Percentiles rank a stretch among this genome's conserved stretches.
Evolutionary conservation across 2,329 filamentous ascomycete species (phyloP).

Genomic region (Colletotrichum brevisporum): DNA sequence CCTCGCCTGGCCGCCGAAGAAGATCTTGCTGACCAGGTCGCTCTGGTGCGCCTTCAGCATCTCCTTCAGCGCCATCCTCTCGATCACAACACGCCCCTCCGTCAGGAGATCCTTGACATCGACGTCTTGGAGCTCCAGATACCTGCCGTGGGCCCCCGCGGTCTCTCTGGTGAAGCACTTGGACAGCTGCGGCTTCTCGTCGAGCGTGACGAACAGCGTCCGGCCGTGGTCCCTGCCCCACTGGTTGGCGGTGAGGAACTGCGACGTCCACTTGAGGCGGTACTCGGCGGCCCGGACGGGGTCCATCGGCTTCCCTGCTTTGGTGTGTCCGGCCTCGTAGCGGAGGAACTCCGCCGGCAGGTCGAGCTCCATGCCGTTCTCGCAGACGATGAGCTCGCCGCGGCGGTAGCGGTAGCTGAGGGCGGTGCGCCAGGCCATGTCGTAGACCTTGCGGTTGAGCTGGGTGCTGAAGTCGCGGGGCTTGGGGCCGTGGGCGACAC

Average conservation of each 20-base stretch:
- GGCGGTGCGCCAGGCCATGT: constrained; percentile 94
- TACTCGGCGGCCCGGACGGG: constrained; percentile 69
- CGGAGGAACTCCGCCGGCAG: constrained; percentile 65
- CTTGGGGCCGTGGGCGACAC: constrained; percentile 90
- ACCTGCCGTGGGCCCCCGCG: constrained; percentile 76
- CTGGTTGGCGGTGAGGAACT: constrained; percentile 78
- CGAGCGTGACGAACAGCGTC: constrained; percentile 81
- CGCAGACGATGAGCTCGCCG: constrained; percentile 89
- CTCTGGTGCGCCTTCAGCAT: constrained; percentile 81
- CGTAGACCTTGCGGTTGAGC: constrained; percentile 91
- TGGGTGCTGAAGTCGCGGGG: constrained; percentile 91
- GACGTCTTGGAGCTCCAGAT: constrained; percentile 81
- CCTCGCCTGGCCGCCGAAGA: constrained; percentile 56
- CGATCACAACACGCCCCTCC: constrained; percentile 87
- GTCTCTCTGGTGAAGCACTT: constrained; percentile 70
- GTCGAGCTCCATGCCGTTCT: constrained; percentile 80
- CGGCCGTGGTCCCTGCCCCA: constrained; percentile 78
- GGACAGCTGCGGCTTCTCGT: constrained; percentile 73
- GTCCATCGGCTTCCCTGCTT: constrained; percentile 50
- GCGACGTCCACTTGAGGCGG: constrained; percentile 72
- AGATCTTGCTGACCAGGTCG: constrained; percentile 69
- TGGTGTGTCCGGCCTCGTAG: constrained; percentile 46
- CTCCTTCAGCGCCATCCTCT: constrained; percentile 82
- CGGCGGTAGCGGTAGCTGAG: constrained; percentile 90
- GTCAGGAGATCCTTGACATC: constrained; percentile 96